Evolutionary conservation across 1,284 basidiomycete species (phyloP).

Genomic region (Ceratobasidium sp.): DNA sequence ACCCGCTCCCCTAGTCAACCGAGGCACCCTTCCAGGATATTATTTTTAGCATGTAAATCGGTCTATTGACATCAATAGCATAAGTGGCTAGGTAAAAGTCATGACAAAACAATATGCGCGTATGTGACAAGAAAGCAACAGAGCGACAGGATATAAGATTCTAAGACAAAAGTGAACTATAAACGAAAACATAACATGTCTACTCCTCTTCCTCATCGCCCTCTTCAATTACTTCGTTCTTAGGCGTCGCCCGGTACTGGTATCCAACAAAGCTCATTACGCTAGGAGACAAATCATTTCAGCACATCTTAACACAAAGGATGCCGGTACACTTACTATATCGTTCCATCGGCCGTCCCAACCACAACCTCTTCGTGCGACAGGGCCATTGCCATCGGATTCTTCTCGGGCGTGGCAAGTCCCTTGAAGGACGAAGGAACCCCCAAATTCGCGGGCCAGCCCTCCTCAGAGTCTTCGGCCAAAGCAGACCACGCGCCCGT

Average conservation of each 20-base stretch:
- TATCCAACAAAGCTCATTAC: conserved; percentile 82
- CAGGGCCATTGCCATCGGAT: conserved; percentile 89
- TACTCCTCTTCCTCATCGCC: not conserved
- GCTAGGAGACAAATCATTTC: conserved; percentile 57
- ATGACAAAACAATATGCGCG: not conserved
- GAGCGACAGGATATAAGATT: not conserved
- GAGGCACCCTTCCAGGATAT: too few species aligned
- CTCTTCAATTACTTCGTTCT: not conserved
- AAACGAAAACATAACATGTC: not conserved
- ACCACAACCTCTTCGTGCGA: conserved; percentile 89
- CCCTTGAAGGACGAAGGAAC: conserved; percentile 76
- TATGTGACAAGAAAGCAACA: conserved; percentile 1
- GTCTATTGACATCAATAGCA: too few species aligned
- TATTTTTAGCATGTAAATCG: too few species aligned
- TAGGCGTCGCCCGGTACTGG: conserved; percentile 60
- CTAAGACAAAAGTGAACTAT: not conserved
- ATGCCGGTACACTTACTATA: conserved; percentile 71
- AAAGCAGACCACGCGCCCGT: conserved; percentile 78
- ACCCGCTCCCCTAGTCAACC: too few species aligned
- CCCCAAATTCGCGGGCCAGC: conserved; percentile 53
- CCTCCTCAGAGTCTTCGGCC: conserved; percentile 57
- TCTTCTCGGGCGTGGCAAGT: conserved; percentile 84
- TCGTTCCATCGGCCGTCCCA: conserved; percentile 88
- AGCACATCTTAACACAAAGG: conserved; percentile 46
- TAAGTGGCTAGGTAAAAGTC: too few species aligned